These are phyloP conservation scores for Parascedosporium putredinis DNA, from an alignment of 2,329 filamentous ascomycete species.

Conservation along the genomic window DNA sequence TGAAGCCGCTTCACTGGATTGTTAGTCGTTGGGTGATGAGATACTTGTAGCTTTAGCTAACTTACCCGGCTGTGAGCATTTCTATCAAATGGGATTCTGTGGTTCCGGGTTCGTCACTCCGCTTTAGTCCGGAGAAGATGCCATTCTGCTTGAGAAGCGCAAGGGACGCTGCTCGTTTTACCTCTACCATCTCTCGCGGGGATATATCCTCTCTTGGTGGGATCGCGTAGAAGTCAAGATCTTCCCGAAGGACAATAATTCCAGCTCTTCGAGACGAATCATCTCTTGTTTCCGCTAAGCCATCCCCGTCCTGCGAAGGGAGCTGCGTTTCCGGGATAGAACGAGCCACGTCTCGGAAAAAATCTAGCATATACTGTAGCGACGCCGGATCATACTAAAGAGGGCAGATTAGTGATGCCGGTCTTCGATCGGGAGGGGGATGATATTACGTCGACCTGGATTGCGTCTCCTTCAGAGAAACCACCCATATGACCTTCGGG, in stretches of 20 bases:
- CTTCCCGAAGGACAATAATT: slow-evolving; percentile 92
- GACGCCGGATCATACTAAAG: slow-evolving; percentile 89
- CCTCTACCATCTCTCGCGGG: slow-evolving; percentile 84
- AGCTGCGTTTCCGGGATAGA: slow-evolving; percentile 79
- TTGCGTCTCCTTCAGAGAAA: slow-evolving; percentile 85
- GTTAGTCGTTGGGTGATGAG: slow-evolving; percentile 3
- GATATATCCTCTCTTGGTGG: slow-evolving; percentile 76
- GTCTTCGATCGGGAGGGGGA: too few relatives aligned
- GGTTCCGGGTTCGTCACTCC: slow-evolving; percentile 90
- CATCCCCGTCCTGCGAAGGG: slow-evolving; percentile 50
- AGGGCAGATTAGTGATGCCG: too few relatives aligned
- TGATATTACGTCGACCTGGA: slow-evolving; percentile 82
- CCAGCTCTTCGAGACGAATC: slow-evolving; percentile 86
- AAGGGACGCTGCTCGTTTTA: slow-evolving; percentile 83
- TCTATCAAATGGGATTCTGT: slow-evolving; percentile 98
- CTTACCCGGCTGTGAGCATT: slow-evolving; percentile 96
- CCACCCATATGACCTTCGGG: slow-evolving; percentile 93
- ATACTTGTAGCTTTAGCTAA: neutral
- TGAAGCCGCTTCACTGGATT: slow-evolving; percentile 62
- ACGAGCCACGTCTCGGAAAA: slow-evolving; percentile 91
- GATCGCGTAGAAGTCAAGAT: slow-evolving; percentile 95
- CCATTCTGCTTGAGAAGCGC: slow-evolving; percentile 83
- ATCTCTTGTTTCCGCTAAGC: slow-evolving; percentile 45
- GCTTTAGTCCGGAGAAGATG: slow-evolving; percentile 90
- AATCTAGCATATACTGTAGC: slow-evolving; percentile 97